Evolutionary conservation across 768 basidiomycete genomes (phyloP).

Genomic region (Calocybe gangraenosa): DNA sequence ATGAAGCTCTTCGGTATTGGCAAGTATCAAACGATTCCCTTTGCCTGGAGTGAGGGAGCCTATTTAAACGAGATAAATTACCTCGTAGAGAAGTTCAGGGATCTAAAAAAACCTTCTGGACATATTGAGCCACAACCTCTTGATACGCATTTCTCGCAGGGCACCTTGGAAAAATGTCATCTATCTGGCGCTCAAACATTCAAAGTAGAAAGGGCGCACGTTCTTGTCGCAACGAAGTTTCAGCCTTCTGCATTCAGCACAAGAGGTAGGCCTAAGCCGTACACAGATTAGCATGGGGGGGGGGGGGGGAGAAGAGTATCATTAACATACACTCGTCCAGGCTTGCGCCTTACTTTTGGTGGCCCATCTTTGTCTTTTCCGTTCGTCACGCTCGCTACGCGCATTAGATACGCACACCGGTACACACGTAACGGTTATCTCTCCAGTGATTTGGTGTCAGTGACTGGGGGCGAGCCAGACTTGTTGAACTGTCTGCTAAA

Average conservation of each 20-base stretch:
- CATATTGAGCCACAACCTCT: conserved; percentile 74
- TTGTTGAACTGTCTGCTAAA: no score
- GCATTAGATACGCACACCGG: neutral
- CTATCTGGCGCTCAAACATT: neutral
- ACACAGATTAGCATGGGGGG: conserved; percentile 1
- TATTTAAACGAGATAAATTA: conserved; percentile 20
- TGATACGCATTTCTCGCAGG: conserved; percentile 74
- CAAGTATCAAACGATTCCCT: conserved; percentile 58
- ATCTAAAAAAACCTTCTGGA: conserved; percentile 53
- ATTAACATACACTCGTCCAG: conserved; percentile 40
- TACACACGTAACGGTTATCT: no score
- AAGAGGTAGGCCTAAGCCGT: conserved; percentile 39
- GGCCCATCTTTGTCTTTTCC: conserved; percentile 12
- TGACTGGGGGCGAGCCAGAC: no score
- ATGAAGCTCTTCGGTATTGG: conserved; percentile 70
- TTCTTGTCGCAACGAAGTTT: conserved; percentile 67
- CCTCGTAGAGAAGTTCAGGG: neutral
- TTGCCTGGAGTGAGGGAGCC: conserved; percentile 56
- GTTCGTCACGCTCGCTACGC: neutral
- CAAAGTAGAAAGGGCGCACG: conserved; percentile 27
- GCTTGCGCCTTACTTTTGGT: conserved; percentile 33
- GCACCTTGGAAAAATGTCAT: conserved; percentile 40
- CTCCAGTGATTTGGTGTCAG: no score
- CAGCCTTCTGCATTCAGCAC: conserved; percentile 52
- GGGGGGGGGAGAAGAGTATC: no score